phyloP scores from a whole-genome alignment of 2,329 filamentous ascomycete genomes.

The Pseudocercospora macadamiae region DNA sequence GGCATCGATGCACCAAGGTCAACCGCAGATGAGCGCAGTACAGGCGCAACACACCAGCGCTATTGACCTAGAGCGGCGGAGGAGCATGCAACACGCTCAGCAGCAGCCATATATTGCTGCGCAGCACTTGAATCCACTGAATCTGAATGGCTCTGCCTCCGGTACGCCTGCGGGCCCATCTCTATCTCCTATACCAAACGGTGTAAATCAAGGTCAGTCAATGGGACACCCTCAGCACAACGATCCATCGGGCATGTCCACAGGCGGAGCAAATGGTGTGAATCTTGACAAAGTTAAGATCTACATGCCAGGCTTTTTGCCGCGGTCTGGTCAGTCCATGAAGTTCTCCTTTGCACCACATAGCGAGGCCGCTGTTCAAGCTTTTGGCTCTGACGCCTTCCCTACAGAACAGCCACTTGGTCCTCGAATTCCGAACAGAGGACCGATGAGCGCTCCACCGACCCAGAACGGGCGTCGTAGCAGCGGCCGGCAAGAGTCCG shows the following conservation, averaged over 20 bases:
- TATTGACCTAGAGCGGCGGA: conserved; percentile 29
- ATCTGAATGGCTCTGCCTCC: conserved; percentile 16
- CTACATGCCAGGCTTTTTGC: conserved; percentile 28
- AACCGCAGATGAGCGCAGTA: conserved; percentile 5
- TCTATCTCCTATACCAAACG: background rate
- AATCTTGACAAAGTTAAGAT: conserved; percentile 29
- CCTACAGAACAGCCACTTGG: conserved; percentile 17
- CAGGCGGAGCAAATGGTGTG: conserved; percentile 10
- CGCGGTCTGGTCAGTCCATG: conserved; percentile 34
- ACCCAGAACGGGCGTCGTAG: background rate
- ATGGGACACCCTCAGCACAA: background rate
- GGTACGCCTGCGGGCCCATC: conserved; percentile 13
- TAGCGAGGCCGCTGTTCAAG: conserved; percentile 24
- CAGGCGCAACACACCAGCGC: conserved; percentile 24
- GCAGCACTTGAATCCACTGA: conserved; percentile 27
- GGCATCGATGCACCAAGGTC: conserved; percentile 26
- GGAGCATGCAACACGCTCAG: conserved; percentile 28
- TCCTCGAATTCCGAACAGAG: conserved; percentile 23
- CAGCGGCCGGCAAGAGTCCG: background rate
- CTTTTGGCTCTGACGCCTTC: conserved; percentile 30
- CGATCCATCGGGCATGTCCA: background rate
- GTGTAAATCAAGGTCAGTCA: background rate
- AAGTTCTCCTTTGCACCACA: conserved; percentile 35
- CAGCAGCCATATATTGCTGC: conserved; percentile 19
- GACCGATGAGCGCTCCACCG: conserved; percentile 25